These are phyloP conservation scores for Arthrobotrys iridis DNA, from an alignment of 2,329 filamentous ascomycete genomes.

Conservation along the genomic window DNA sequence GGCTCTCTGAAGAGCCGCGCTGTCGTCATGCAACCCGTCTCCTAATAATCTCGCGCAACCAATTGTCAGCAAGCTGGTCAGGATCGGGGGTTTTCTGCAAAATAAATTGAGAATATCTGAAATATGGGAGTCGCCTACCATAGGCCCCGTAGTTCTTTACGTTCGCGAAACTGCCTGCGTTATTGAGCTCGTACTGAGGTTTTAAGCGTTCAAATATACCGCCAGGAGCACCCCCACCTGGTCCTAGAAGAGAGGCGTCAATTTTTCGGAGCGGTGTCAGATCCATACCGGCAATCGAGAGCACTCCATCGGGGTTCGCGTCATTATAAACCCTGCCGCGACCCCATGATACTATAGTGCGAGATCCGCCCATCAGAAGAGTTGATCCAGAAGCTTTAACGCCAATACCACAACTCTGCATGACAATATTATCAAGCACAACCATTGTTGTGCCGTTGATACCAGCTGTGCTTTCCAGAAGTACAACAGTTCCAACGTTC, in stretches of 20 bases:
- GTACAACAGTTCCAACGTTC: neutral
- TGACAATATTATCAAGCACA: neutral
- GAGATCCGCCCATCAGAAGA: constrained; percentile 1
- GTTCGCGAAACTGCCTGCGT: constrained; percentile 76
- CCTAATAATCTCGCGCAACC: constrained; percentile 63
- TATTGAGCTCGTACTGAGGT: constrained; percentile 80
- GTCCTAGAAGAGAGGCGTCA: neutral
- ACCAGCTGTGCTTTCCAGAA: neutral
- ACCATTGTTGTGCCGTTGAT: neutral
- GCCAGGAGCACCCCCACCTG: constrained; percentile 62
- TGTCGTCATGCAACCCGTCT: constrained; percentile 88
- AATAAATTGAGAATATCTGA: neutral
- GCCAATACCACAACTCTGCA: neutral
- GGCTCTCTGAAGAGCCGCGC: constrained; percentile 66
- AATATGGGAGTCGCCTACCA: neutral
- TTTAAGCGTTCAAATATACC: constrained; percentile 83
- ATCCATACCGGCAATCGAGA: constrained; percentile 62
- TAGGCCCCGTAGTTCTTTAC: constrained; percentile 76
- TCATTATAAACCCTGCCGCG: constrained; percentile 1
- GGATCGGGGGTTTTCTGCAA: too few species aligned
- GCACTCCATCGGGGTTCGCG: constrained; percentile 66
- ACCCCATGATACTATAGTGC: neutral
- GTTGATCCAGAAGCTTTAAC: neutral
- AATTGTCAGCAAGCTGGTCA: neutral
- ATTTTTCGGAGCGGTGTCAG: neutral